These are phyloP conservation scores for Sugiyamaella novakii DNA, from an alignment of 1,139 yeast species.

Conservation along the genomic window DNA sequence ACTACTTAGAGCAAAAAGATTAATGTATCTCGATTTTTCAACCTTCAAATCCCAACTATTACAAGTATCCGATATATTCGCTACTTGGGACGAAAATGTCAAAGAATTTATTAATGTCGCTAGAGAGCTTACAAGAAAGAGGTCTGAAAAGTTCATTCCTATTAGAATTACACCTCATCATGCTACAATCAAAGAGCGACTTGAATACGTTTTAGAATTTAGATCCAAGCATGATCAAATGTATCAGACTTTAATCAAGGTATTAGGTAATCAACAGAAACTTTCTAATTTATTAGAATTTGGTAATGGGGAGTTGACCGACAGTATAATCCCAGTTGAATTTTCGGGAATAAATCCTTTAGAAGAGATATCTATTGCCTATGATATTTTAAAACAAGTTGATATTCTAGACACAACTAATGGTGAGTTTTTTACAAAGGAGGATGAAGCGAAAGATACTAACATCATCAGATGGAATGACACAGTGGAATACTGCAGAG, in stretches of 20 bases:
- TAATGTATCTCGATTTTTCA: constrained; percentile 45
- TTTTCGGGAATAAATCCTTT: constrained; percentile 38
- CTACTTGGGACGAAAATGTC: constrained; percentile 53
- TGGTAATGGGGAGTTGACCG: constrained; percentile 28
- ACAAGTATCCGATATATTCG: constrained; percentile 42
- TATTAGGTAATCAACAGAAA: constrained; percentile 33
- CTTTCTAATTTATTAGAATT: constrained; percentile 21
- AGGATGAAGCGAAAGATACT: constrained; percentile 11
- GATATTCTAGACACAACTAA: constrained; percentile 48
- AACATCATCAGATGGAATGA: constrained; percentile 36
- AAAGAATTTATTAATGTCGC: constrained; percentile 62
- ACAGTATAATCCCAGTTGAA: constrained; percentile 24
- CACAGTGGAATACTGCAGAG: constrained; percentile 48
- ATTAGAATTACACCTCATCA: constrained; percentile 60
- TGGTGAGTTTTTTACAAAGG: constrained; percentile 34
- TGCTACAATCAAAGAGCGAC: constrained; percentile 49
- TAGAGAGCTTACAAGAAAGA: constrained; percentile 73
- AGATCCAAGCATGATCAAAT: constrained; percentile 60
- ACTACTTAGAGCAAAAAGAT: constrained; percentile 32
- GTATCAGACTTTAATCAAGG: constrained; percentile 43
- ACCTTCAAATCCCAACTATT: constrained; percentile 41
- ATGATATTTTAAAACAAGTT: constrained; percentile 43
- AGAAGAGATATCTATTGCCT: constrained; percentile 48
- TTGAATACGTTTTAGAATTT: constrained; percentile 51
- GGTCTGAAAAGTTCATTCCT: constrained; percentile 71